Base-by-base conservation (phyloP, 441 rosid species). In the Eutrema salsugineum region DNA sequence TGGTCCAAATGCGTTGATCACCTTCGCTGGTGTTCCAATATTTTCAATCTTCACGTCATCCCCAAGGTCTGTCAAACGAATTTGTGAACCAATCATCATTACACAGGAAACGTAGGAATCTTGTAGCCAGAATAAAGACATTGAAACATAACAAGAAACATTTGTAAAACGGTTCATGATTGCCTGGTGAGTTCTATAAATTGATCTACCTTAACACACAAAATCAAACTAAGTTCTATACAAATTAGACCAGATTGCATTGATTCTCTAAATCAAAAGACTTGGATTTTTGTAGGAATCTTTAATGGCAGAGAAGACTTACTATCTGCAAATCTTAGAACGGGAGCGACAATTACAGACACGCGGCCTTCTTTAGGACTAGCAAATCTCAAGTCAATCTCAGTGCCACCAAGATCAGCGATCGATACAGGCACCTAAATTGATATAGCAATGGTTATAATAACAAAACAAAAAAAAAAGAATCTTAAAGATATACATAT, bases 1-100 rank as follows among this genome's bases (percentile, higher is more conserved):
- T 1, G 97, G 99, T 66, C 97, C 97, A 76, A 94, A 94, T 8
- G 99, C 99, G 57, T 24, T 80, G 8, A 94, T 94, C 76, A 94
- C 97, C 70, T 83, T 94, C 48, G 85, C 97, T 14, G 97, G 97
- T 42, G 95, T 83, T 67, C 99, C 99, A 8, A 91, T 91, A 62
- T 77, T 84, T 63, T 94, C 93, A 55, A 94, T 86, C 58, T 77
- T 88, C 9, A 79, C 93, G 40, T 94, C 56, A 0, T 80, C 87
- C 16, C 93, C 92, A 4, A 91, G 91, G 68, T 88, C 97, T 94
- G 66, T 59, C 59, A 10, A 30, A 57, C 15, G 15, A 2, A 38
- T 14, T 40, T 1, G 40, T 56, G 32, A 16, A 55, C 24, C 60
- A 33, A 33, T 15, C 10, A 32, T 10, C 42, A 55, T 33, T 16